Base-by-base conservation (phyloP, 2,329 filamentous ascomycete genomes). In the Ampelomyces quisqualis region DNA sequence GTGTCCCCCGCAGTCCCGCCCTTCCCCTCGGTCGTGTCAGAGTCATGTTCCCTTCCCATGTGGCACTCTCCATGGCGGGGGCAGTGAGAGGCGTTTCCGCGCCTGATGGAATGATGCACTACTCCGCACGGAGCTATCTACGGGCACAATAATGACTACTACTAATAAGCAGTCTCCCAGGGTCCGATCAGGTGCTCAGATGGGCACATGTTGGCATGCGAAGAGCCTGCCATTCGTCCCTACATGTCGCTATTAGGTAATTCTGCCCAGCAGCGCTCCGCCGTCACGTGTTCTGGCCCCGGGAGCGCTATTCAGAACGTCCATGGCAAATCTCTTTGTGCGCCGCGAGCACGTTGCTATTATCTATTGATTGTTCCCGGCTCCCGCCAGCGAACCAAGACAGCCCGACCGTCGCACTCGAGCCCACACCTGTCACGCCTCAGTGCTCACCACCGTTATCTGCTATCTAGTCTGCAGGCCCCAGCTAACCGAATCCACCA, bases 161-260 rank as follows among this genome's bases (percentile, higher is more conserved):
- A n/a, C n/a, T n/a, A n/a, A n/a, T 52, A 34, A 34, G 26, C 24
- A 18, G 28, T 30, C 11, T 32, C 36, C 33, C 38, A 42, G 41
- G 49, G 37, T 45, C 38, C 40, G 48, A 51, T 55, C 54, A 56
- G 49, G 51, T 58, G 55, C 49, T 55, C 48, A 52, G 23, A 31
- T 38, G 32, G 43, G 42, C 31, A 45, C 10, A 45, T 38, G 48
- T 41, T 54, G 53, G 50, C 52, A 47, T 60, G 53, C 56, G 56
- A 58, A 55, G 51, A 49, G 57, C 54, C 54, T 57, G 46, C 60
- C 52, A 65, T 65, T 65, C 57, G 62, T 58, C 45, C 51, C 45
- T 37, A 37, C 36, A 24, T 30, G 33, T 43, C 58, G 51, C 60
- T 58, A 67, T 67, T 67, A 67, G 52, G 57, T 67, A 67, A 67